A percentile compares a stretch with the other conserved stretches of the same genome.
phyloP scores from a whole-genome alignment of 1,284 basidiomycete genomes.

The Caloboletus firmus region DNA sequence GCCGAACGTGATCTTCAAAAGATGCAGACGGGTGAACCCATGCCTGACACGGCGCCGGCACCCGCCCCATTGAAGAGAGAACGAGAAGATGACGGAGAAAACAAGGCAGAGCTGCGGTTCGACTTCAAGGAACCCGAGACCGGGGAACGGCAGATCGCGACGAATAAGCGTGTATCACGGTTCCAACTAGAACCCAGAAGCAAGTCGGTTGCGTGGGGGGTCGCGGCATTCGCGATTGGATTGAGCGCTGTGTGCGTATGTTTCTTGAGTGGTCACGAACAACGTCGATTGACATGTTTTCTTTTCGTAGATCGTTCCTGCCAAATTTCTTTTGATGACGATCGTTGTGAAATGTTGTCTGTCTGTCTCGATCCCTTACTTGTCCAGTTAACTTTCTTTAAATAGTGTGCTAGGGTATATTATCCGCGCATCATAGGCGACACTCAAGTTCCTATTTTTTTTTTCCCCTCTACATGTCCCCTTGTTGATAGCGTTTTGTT shows the following conservation, averaged over 20 bases:
- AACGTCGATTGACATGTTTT: neutral
- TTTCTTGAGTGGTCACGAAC: neutral
- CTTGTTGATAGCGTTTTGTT: neutral
- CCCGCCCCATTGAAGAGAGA: constrained; percentile 45
- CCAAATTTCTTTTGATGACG: constrained; percentile 45
- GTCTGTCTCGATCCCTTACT: constrained; percentile 2
- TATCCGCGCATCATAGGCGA: constrained; percentile 16
- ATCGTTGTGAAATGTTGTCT: constrained; percentile 10
- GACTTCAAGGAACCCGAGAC: constrained; percentile 63
- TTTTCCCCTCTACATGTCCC: neutral
- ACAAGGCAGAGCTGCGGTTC: constrained; percentile 45
- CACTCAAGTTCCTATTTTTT: constrained; percentile 10
- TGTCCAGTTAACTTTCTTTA: constrained; percentile 5
- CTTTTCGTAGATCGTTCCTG: constrained; percentile 34
- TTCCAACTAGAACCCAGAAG: constrained; percentile 58
- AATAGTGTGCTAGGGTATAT: constrained; percentile 22
- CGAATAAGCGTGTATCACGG: constrained; percentile 58
- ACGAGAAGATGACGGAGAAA: constrained; percentile 51
- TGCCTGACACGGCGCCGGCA: constrained; percentile 4
- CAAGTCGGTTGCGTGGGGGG: constrained; percentile 73
- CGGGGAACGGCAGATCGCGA: constrained; percentile 59
- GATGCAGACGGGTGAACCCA: constrained; percentile 26
- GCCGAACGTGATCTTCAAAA: constrained; percentile 40
- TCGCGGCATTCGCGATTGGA: constrained; percentile 71
- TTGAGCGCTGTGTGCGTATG: constrained; percentile 63